These are phyloP conservation scores for Trametes versicolor DNA, from an alignment of 1,284 basidiomycete genomes.

Conservation along the genomic window DNA sequence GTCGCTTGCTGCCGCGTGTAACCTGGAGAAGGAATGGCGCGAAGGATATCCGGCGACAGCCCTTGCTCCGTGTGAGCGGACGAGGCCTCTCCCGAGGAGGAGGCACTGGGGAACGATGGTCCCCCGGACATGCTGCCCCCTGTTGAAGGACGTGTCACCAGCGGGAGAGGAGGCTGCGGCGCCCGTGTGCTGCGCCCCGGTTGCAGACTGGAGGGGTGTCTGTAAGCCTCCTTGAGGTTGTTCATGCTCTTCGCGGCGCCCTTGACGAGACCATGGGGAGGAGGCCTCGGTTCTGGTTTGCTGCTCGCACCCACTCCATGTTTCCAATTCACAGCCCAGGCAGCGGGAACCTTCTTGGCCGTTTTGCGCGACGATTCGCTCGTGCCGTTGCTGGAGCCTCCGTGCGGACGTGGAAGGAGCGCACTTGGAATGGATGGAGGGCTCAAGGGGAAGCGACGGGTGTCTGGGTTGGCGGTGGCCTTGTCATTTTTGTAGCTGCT, in stretches of 20 bases:
- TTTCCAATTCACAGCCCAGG: slow-evolving; percentile 61
- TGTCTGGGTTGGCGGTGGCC: slow-evolving; percentile 46
- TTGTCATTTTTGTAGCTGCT: slow-evolving; percentile 42
- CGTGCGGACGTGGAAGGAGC: slow-evolving; percentile 45
- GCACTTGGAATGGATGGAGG: slow-evolving; percentile 12
- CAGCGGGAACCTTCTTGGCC: slow-evolving; percentile 51
- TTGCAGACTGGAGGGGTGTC: slow-evolving; percentile 48
- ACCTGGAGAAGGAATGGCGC: slow-evolving; percentile 26
- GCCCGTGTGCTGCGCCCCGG: slow-evolving; percentile 42
- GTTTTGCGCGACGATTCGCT: slow-evolving; percentile 36
- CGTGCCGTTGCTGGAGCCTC: slow-evolving; percentile 14
- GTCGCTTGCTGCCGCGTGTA: slow-evolving; percentile 57
- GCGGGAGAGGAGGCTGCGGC: slow-evolving; percentile 33
- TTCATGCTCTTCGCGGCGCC: slow-evolving; percentile 64
- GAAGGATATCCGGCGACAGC: slow-evolving; percentile 23
- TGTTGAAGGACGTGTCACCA: slow-evolving; percentile 37
- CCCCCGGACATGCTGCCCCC: slow-evolving; percentile 31
- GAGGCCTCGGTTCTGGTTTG: slow-evolving; percentile 34
- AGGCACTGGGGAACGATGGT: slow-evolving; percentile 23
- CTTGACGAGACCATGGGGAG: slow-evolving; percentile 38
- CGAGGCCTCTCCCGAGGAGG: slow-evolving; percentile 23
- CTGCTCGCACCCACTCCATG: slow-evolving; percentile 32
- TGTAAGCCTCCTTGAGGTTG: slow-evolving; percentile 55
- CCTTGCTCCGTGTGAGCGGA: slow-evolving; percentile 23
- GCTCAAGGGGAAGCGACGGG: slow-evolving; percentile 27